Evolutionary conservation across 2,329 filamentous ascomycete species (phyloP), one percentile per base, ranked within the genome.

Genomic region (Thelonectria discophora): DNA sequence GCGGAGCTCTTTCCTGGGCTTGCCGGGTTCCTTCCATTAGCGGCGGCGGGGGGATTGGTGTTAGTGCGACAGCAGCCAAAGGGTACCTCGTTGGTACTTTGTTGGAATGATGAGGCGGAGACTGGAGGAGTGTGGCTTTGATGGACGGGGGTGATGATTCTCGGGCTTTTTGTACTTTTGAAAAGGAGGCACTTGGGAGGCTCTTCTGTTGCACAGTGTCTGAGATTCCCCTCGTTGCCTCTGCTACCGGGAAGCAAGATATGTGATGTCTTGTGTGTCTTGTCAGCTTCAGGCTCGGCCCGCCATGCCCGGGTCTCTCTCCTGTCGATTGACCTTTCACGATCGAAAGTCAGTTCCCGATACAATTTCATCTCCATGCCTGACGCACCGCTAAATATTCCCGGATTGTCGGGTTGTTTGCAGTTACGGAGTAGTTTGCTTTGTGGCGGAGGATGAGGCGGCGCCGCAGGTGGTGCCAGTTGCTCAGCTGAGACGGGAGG

Each of bases 381-480:
- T 47, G 20, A 30, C 45, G 27, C 21, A 47, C 45, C 20, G 13
- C 18, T 24, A 17, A 46, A 30, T 3, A 27, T 46, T 46, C 18
- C 42, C 42, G 13, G 42, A 13, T 10, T 46, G 12, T 46, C 45
- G 21, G 20, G 11, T 30, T 47, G 20, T 47, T 47, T 4, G 45
- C 15, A 8, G 21, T n/a, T 24, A 30, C 27, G 27, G 27, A 30
- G 27, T 30, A 47, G 45, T 15, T 15, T 47, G 45, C 12, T n/a
- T 27, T 55, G 52, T 55, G 52, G 52, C 52, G 52, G 52, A 48
- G 53, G 45, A 27, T 27, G 43, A 48, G 50, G 37, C 34, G 37
- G 37, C 37, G 18, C 49, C 21, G 6, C 11, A 13, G 4, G 50
- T 42, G 20, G 50, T 37, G 47, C 21, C 47, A 50, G n/a, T 37